These are phyloP conservation scores for Fusarium fujikuroi DNA, from an alignment of 2,329 filamentous ascomycete genomes.

Conservation along the genomic window DNA sequence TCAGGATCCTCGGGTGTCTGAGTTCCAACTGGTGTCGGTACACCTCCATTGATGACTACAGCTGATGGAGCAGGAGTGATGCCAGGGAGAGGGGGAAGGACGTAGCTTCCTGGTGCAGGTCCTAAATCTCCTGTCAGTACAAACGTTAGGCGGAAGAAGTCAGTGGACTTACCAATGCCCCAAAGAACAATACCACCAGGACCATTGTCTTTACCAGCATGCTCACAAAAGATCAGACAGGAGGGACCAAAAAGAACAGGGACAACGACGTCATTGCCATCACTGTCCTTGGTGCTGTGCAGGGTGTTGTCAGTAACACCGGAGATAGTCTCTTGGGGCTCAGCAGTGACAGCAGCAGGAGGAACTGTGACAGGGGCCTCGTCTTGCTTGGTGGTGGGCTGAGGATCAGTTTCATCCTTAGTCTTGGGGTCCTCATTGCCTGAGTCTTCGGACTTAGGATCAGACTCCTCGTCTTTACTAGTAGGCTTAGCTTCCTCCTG, in stretches of 20 bases:
- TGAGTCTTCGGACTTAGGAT: neutral
- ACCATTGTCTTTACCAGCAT: neutral
- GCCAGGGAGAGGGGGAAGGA: constrained; percentile 1
- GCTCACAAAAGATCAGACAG: constrained; percentile 4
- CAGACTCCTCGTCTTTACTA: neutral
- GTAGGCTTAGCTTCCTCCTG: neutral
- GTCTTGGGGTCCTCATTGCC: neutral
- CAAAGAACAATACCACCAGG: constrained; percentile 3
- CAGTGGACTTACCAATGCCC: neutral
- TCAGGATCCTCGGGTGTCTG: neutral
- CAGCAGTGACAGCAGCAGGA: neutral
- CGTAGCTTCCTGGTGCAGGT: neutral
- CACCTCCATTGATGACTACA: neutral
- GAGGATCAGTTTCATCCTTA: neutral
- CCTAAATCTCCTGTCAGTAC: neutral
- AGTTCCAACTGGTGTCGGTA: constrained; percentile 1
- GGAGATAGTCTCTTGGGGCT: neutral
- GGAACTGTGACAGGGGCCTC: neutral
- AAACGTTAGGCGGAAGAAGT: rapidly evolving
- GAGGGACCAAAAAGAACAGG: neutral
- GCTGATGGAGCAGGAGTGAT: constrained; percentile 4
- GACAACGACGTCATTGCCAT: neutral
- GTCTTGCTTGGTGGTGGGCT: neutral
- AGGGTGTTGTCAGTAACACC: constrained; percentile 4
- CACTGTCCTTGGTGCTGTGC: neutral